Conservation (phyloP, 1,284 basidiomycete species). For the Cryptococcus jaspeensis region DNA sequence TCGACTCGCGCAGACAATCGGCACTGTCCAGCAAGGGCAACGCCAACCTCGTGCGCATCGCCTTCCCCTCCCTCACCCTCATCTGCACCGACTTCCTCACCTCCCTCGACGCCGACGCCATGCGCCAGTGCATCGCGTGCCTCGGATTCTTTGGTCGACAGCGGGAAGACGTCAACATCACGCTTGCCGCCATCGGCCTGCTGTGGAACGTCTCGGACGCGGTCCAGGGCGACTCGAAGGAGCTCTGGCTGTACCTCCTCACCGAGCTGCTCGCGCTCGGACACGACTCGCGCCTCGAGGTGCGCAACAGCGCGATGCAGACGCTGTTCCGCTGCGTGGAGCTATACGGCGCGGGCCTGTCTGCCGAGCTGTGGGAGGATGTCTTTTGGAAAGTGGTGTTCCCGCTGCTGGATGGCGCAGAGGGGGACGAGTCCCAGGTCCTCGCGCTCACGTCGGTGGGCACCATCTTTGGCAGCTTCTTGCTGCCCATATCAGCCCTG, state of each 20-base stretch:
- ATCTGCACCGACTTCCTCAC: constrained; percentile 87
- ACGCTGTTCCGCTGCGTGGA: constrained; percentile 92
- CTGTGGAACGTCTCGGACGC: constrained; percentile 93
- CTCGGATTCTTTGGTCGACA: constrained; percentile 88
- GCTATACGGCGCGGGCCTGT: constrained; percentile 82
- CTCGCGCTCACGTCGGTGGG: constrained; percentile 83
- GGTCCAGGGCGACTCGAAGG: constrained; percentile 75
- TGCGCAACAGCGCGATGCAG: constrained; percentile 89
- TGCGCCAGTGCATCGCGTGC: constrained; percentile 82
- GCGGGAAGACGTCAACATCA: constrained; percentile 86
- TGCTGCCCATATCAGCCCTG: constrained; percentile 70
- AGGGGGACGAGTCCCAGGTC: constrained; percentile 80
- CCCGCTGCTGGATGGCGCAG: constrained; percentile 74
- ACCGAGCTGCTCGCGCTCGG: constrained; percentile 79
- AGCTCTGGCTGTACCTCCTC: constrained; percentile 88
- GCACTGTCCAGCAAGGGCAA: constrained; percentile 31
- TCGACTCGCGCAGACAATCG: constrained; percentile 14
- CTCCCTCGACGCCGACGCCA: constrained; percentile 71
- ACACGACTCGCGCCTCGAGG: constrained; percentile 77
- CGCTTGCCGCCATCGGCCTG: constrained; percentile 83
- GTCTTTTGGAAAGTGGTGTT: constrained; percentile 87
- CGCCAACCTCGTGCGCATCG: constrained; percentile 59
- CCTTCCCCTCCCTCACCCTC: constrained; percentile 88
- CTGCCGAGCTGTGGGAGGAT: constrained; percentile 76
- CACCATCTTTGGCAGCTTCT: constrained; percentile 75